Conservation (phyloP, 495 filamentous ascomycete genomes). For the Hypoxylon crocopeplum region DNA sequence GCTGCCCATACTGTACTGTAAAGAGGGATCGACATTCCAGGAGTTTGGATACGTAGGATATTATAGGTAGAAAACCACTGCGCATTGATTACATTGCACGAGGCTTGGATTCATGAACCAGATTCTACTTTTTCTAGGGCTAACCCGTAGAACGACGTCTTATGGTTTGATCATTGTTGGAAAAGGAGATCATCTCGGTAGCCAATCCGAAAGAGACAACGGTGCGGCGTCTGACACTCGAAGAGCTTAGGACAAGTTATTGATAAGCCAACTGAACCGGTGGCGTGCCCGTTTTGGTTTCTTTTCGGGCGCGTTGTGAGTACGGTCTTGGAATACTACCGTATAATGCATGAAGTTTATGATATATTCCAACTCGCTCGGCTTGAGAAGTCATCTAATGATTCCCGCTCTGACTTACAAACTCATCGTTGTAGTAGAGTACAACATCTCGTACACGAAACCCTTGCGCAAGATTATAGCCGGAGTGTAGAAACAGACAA, state of each 20-base stretch:
- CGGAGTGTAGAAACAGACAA: too few species aligned
- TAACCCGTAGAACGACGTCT: neutral
- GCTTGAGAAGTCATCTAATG: too few species aligned
- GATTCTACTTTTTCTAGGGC: conserved; percentile 9
- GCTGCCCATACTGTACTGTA: neutral
- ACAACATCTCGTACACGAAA: too few species aligned
- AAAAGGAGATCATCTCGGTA: conserved; percentile 26
- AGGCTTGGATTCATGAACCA: conserved; percentile 10
- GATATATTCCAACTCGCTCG: too few species aligned
- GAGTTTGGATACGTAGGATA: conserved; percentile 15
- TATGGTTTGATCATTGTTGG: conserved; percentile 5
- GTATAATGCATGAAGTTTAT: too few species aligned
- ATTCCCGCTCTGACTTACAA: too few species aligned
- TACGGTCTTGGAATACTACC: too few species aligned
- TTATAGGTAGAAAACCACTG: neutral
- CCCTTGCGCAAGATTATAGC: too few species aligned
- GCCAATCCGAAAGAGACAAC: conserved; percentile 14
- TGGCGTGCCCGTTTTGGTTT: too few species aligned
- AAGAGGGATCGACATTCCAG: conserved; percentile 15
- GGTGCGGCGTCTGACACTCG: conserved; percentile 12
- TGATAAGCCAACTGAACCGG: too few species aligned
- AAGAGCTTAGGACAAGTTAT: neutral
- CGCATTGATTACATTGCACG: conserved; percentile 1
- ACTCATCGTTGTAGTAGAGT: too few species aligned
- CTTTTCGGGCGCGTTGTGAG: too few species aligned